Conservation (phyloP, 2,329 filamentous ascomycete species). For the Venturia nashicola region DNA sequence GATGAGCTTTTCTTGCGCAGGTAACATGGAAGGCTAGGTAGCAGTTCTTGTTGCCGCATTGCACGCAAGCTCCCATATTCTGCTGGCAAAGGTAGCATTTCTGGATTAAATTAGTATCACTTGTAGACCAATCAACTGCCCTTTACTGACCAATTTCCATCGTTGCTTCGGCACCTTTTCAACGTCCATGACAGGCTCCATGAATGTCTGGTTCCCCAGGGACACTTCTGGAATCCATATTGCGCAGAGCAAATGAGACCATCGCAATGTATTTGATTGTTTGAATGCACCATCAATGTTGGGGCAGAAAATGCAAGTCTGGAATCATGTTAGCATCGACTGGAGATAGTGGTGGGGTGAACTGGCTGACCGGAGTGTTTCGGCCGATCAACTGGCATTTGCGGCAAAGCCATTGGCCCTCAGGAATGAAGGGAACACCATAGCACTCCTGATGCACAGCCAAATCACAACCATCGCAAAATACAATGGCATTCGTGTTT, state of each 20-base stretch:
- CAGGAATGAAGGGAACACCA: slow-evolving; percentile 94
- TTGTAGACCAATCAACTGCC: neutral
- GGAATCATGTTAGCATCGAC: slow-evolving; percentile 13
- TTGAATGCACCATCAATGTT: slow-evolving; percentile 98
- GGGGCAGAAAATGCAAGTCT: slow-evolving; percentile 96
- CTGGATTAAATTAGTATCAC: slow-evolving; percentile 14
- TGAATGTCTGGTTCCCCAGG: slow-evolving; percentile 89
- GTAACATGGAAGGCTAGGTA: slow-evolving; percentile 97
- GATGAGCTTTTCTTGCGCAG: slow-evolving; percentile 73
- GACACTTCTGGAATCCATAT: slow-evolving; percentile 99
- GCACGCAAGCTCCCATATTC: slow-evolving; percentile 95
- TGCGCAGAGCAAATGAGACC: slow-evolving; percentile 90
- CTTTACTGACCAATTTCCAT: slow-evolving; percentile 57
- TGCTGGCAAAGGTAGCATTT: slow-evolving; percentile 95
- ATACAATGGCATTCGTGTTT: slow-evolving; percentile 97
- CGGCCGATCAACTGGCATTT: slow-evolving; percentile 94
- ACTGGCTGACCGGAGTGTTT: slow-evolving; percentile 60
- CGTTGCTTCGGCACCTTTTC: slow-evolving; percentile 92
- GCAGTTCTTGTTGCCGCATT: slow-evolving; percentile 95
- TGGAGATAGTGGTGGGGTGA: slow-evolving; percentile 13
- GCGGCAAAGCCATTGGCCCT: slow-evolving; percentile 95
- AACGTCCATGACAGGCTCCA: slow-evolving; percentile 96
- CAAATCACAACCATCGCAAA: slow-evolving; percentile 94
- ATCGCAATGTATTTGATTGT: slow-evolving; percentile 90
- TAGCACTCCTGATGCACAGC: slow-evolving; percentile 99